Conservation (phyloP, 345 rosid species). For the Trapa bicornis region DNA sequence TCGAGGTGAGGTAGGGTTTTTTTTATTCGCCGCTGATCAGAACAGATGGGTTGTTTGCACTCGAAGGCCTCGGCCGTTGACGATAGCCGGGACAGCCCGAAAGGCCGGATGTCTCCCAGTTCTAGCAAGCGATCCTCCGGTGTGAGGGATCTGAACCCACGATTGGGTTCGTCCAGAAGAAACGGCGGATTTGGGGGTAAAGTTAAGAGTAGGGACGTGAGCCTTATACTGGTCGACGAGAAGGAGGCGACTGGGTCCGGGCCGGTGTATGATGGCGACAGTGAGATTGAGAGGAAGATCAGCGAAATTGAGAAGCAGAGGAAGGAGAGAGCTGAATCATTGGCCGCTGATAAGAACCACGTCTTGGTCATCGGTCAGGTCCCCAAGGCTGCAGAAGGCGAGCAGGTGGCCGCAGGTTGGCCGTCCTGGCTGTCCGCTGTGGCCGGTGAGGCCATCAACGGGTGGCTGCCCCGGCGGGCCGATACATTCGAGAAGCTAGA, state of each 20-base stretch:
- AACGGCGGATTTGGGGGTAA: constrained; percentile 35
- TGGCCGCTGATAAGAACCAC: constrained; percentile 18
- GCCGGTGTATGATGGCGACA: constrained; percentile 31
- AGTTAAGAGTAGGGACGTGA: constrained; percentile 34
- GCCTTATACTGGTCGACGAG: constrained; percentile 41
- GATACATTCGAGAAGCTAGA: constrained; percentile 65
- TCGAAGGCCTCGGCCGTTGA: constrained; percentile 43
- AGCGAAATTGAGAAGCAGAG: constrained; percentile 19
- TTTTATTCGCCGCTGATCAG: constrained; percentile 1
- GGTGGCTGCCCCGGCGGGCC: constrained; percentile 70
- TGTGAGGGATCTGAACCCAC: constrained; percentile 30
- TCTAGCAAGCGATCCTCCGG: constrained; percentile 40
- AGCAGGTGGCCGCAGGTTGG: constrained; percentile 75
- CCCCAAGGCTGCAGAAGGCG: constrained; percentile 33
- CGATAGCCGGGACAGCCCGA: constrained; percentile 29
- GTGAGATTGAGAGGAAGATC: constrained; percentile 30
- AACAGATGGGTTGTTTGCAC: constrained; percentile 64
- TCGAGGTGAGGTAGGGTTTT: constrained; percentile 8
- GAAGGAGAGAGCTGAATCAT: constrained; percentile 21
- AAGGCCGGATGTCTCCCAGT: constrained; percentile 19
- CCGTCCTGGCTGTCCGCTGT: constrained; percentile 73
- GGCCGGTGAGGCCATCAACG: constrained; percentile 76
- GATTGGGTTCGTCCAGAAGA: constrained; percentile 48
- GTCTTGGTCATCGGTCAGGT: constrained; percentile 21
- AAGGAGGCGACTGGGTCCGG: constrained; percentile 31